Percentiles rank a stretch among this genome's conserved stretches.
phyloP scores from a whole-genome alignment of 78 protist species.

The Capsaspora owczarzaki region DNA sequence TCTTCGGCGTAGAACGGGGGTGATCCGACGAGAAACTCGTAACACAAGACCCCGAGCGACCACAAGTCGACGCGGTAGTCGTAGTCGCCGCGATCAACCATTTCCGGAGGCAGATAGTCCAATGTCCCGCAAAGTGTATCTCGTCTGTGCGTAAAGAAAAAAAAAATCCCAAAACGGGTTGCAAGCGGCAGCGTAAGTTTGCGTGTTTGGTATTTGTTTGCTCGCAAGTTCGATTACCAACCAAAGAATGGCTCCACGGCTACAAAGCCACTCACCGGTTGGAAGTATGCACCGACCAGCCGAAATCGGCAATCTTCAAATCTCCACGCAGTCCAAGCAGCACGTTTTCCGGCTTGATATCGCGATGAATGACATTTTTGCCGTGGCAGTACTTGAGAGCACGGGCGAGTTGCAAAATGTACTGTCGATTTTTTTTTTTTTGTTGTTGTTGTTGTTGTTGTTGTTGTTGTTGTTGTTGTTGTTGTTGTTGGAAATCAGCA shows the following conservation, averaged over 20 bases:
- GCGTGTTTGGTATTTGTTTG: too few relatives aligned
- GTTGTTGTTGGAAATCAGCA: too few relatives aligned
- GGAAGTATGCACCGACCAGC: constrained; percentile 94
- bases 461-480: too few relatives aligned
- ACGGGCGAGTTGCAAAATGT: constrained; percentile 66
- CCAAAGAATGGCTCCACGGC: too few relatives aligned
- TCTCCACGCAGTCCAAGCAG: constrained; percentile 54
- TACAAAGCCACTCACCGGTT: too few relatives aligned
- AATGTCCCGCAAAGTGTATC: constrained; percentile 87
- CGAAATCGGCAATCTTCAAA: constrained; percentile 95
- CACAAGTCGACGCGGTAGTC: constrained; percentile 79
- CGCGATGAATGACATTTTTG: constrained; percentile 90
- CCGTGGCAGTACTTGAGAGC: constrained; percentile 80
- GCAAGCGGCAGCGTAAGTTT: too few relatives aligned
- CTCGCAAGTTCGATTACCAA: too few relatives aligned
- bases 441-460: too few relatives aligned
- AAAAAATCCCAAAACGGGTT: too few relatives aligned
- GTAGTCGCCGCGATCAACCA: constrained; percentile 66
- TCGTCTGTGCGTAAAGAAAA: constrained; percentile 25
- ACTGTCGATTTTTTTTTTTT: too few relatives aligned
- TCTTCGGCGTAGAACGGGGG: constrained; percentile 75
- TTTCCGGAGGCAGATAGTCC: constrained; percentile 94
- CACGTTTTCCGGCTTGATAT: constrained; percentile 95
- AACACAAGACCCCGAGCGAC: constrained; percentile 81
- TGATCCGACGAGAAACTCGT: constrained; percentile 78